Percentiles rank a stretch among this genome's conserved stretches.
These are phyloP conservation scores for Botrytis byssoidea DNA, from an alignment of 2,329 filamentous ascomycete species.

Conservation along the genomic window DNA sequence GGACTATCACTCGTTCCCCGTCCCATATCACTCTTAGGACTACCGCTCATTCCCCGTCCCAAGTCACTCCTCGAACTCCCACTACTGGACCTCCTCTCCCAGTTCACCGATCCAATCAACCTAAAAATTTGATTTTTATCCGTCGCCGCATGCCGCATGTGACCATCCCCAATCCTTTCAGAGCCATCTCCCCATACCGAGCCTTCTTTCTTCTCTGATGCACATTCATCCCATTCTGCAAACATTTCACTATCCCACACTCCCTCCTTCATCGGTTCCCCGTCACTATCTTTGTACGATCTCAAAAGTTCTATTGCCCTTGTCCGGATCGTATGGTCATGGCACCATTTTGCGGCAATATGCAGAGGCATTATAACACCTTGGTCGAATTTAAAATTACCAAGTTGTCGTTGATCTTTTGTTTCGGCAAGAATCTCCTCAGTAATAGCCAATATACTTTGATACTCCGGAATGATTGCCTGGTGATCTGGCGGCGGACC, in stretches of 20 bases:
- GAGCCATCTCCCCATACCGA: conserved; percentile 8
- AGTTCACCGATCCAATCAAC: background rate
- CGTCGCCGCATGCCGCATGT: conserved; percentile 14
- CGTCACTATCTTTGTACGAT: background rate
- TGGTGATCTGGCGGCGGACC: background rate
- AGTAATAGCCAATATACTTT: background rate
- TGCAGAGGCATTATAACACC: conserved; percentile 14
- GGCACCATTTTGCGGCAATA: conserved; percentile 10
- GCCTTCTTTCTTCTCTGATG: background rate
- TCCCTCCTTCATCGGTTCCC: conserved; percentile 14
- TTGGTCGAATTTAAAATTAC: conserved; percentile 12
- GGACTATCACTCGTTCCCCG: background rate
- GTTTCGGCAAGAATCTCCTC: background rate
- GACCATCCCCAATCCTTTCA: conserved; percentile 6
- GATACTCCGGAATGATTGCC: background rate
- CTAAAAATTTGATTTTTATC: conserved; percentile 9
- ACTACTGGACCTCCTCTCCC: background rate
- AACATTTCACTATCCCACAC: conserved; percentile 13
- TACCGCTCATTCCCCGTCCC: background rate
- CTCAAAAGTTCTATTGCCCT: conserved; percentile 6
- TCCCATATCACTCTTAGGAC: background rate
- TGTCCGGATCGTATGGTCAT: background rate
- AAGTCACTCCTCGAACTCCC: background rate
- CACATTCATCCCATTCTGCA: conserved; percentile 10
- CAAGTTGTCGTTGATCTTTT: conserved; percentile 7